Conservation (phyloP, 2,329 filamentous ascomycete species). For the Decorospora gaudefroyi region DNA sequence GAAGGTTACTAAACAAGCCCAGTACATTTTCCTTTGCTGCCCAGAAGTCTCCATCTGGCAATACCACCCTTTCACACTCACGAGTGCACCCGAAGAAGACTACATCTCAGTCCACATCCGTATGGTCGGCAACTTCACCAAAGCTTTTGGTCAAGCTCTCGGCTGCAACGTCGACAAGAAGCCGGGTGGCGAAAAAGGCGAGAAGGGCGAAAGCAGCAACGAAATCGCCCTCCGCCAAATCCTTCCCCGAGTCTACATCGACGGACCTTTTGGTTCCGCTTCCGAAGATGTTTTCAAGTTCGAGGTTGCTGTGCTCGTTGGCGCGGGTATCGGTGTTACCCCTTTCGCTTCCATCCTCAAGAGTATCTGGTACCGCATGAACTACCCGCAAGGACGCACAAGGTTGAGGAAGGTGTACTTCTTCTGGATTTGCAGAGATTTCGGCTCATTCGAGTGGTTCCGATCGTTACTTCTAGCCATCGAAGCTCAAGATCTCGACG, state of each 20-base stretch:
- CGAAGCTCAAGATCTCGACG: conserved; percentile 81
- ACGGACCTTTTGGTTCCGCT: conserved; percentile 82
- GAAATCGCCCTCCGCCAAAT: conserved; percentile 73
- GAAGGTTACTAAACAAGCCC: too few relatives aligned
- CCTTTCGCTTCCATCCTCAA: conserved; percentile 64
- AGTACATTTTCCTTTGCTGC: conserved; percentile 87
- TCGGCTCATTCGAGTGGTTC: conserved; percentile 90
- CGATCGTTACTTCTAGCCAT: conserved; percentile 80
- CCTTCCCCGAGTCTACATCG: conserved; percentile 78
- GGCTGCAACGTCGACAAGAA: conserved; percentile 74
- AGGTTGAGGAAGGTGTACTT: conserved; percentile 85
- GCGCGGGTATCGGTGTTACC: conserved; percentile 58
- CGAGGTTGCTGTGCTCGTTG: conserved; percentile 57
- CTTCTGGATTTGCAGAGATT: conserved; percentile 90
- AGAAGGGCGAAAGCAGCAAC: conserved; percentile 64
- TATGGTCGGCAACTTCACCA: conserved; percentile 81
- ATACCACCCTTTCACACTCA: conserved; percentile 85
- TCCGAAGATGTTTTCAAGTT: conserved; percentile 85
- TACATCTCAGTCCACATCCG: conserved; percentile 87
- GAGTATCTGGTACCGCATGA: conserved; percentile 93
- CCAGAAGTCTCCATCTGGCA: conserved; percentile 86
- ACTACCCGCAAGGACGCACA: conserved; percentile 80
- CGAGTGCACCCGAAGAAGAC: conserved; percentile 85
- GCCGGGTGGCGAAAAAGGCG: conserved; percentile 50
- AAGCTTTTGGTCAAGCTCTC: conserved; percentile 67